Evolutionary conservation across 306 rosid species (phyloP).

Genomic region (Oxytropis ochrocephala): DNA sequence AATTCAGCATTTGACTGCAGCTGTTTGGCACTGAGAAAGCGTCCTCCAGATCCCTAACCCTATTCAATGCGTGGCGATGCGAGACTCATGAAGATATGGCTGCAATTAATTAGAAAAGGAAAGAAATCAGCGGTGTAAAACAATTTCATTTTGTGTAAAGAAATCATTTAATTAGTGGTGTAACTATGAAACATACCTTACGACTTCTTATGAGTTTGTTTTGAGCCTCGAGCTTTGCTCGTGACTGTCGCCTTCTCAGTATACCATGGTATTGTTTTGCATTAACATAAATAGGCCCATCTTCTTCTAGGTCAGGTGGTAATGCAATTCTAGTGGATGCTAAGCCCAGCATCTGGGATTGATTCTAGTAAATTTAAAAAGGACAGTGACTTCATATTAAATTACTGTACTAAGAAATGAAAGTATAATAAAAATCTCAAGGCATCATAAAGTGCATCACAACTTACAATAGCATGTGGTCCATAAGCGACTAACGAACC

Average conservation of each 20-base stretch:
- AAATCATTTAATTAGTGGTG: too few relatives aligned
- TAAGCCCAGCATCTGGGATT: slow-evolving; percentile 51
- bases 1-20: slow-evolving; percentile 26
- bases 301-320: slow-evolving; percentile 67
- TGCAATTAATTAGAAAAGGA: slow-evolving; percentile 32
- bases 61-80: slow-evolving; percentile 73
- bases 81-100: slow-evolving; percentile 95
- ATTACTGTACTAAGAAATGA: not conserved
- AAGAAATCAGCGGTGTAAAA: not conserved
- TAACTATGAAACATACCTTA: slow-evolving; percentile 39
- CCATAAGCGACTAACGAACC: slow-evolving; percentile 47
- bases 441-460: not conserved
- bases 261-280: slow-evolving; percentile 91
- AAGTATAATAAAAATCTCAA: not conserved
- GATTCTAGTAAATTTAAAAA: slow-evolving; percentile 17
- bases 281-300: slow-evolving; percentile 84
- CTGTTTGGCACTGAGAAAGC: slow-evolving; percentile 70
- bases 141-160: not conserved
- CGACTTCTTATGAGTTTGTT: slow-evolving; percentile 67
- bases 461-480: slow-evolving; percentile 58
- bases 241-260: slow-evolving; percentile 81
- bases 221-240: slow-evolving; percentile 86
- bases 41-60: slow-evolving; percentile 89
- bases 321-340: slow-evolving; percentile 64
- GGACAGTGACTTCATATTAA: not conserved